A percentile compares a stretch with the other conserved stretches of the same genome.
Evolutionary conservation across 495 filamentous ascomycete species (phyloP).

Genomic region (Cudoniella acicularis): DNA sequence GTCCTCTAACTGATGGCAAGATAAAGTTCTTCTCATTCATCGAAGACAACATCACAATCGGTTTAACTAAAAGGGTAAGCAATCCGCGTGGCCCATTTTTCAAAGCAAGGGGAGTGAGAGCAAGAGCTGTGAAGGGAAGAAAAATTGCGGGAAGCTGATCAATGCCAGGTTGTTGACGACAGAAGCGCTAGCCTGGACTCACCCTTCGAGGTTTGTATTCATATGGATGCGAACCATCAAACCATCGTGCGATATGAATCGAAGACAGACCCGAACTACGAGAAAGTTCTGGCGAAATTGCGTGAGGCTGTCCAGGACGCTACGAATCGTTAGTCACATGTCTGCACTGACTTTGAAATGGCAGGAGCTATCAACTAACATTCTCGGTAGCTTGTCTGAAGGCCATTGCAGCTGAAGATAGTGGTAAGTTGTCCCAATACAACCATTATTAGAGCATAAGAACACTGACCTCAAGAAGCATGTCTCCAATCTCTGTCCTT

Average conservation of each 20-base stretch:
- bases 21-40: not conserved
- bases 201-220: not conserved
- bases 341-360: not conserved
- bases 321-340: not conserved
- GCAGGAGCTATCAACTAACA: not conserved
- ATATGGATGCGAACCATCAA: not conserved
- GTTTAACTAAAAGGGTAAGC: not conserved
- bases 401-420: not conserved
- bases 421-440: not conserved
- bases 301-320: not conserved
- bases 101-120: no score
- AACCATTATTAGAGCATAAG: not conserved
- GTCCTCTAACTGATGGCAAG: not conserved
- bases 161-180: not conserved
- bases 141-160: not conserved
- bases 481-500: conserved; percentile 18
- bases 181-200: not conserved
- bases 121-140: not conserved
- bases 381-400: not conserved
- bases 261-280: not conserved
- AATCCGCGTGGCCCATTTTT: not conserved
- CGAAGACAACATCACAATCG: not conserved
- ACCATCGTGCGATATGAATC: not conserved
- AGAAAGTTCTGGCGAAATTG: not conserved
- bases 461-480: conserved; percentile 2